Percentiles rank a stretch among this genome's conserved stretches.
Evolutionary conservation across 1,284 basidiomycete species (phyloP).

Genomic region (Tilletia horrida): DNA sequence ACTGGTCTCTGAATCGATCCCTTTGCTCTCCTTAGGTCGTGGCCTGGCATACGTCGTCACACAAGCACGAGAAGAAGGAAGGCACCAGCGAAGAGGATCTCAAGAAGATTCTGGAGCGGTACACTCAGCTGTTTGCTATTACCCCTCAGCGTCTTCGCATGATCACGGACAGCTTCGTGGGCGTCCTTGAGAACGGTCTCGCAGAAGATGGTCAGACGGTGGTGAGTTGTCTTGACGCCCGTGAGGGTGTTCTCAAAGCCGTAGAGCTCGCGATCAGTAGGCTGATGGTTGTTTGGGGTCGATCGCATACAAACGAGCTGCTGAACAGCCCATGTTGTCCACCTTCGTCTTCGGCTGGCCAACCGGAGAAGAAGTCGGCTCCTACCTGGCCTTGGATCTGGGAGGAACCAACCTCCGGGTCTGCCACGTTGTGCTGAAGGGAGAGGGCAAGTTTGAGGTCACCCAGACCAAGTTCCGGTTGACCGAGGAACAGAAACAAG

Average conservation of each 20-base stretch:
- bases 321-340: conserved; percentile 81
- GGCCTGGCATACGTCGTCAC: conserved; percentile 48
- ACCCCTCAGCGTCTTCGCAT: conserved; percentile 47
- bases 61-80: conserved; percentile 39
- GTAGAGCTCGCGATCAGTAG: neutral
- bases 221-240: conserved; percentile 62
- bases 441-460: conserved; percentile 92
- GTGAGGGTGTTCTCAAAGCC: neutral
- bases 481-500: conserved; percentile 95
- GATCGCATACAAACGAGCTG: neutral
- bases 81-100: conserved; percentile 42
- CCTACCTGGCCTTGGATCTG: conserved; percentile 89
- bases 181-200: conserved; percentile 81
- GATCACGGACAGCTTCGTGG: conserved; percentile 92
- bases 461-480: conserved; percentile 96
- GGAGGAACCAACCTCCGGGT: conserved; percentile 93
- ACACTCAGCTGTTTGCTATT: conserved; percentile 46
- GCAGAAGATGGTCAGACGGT: conserved; percentile 80
- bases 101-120: conserved; percentile 35
- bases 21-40: conserved; percentile 30
- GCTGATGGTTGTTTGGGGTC: neutral
- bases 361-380: conserved; percentile 79
- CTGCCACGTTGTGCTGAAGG: conserved; percentile 87
- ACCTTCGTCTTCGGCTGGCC: conserved; percentile 98
- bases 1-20: neutral